phyloP scores from a whole-genome alignment of 2,329 filamentous ascomycete species.

The Berkeleyomyces basicola region DNA sequence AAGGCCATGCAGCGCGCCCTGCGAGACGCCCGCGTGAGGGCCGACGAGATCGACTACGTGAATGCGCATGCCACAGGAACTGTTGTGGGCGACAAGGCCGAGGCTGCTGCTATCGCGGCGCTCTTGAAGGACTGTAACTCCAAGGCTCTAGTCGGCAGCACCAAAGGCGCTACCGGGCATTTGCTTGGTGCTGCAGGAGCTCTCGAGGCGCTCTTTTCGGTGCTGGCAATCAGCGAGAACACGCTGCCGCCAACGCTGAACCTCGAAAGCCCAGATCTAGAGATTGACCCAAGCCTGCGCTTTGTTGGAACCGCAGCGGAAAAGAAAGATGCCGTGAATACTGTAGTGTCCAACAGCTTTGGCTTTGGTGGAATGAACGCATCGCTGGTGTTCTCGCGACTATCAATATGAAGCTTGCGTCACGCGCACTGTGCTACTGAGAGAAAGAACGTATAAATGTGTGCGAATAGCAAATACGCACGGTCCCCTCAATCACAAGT shows the following conservation, averaged over 20 bases:
- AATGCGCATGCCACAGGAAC: conserved; percentile 94
- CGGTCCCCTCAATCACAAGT: conserved; percentile 6
- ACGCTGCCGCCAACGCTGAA: conserved; percentile 77
- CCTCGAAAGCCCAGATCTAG: conserved; percentile 42
- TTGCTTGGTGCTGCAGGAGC: conserved; percentile 81
- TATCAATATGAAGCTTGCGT: not conserved
- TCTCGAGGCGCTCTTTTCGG: conserved; percentile 72
- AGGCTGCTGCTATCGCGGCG: conserved; percentile 65
- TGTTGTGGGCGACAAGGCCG: conserved; percentile 67
- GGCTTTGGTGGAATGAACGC: conserved; percentile 96
- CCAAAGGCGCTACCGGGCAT: conserved; percentile 86
- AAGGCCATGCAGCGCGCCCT: conserved; percentile 76
- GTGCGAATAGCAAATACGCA: not conserved
- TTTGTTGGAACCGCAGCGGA: conserved; percentile 64
- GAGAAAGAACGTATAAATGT: not conserved
- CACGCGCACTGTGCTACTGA: not conserved
- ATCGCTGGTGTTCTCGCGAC: conserved; percentile 54
- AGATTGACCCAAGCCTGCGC: conserved; percentile 57
- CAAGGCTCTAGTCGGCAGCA: conserved; percentile 52
- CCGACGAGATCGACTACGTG: conserved; percentile 66
- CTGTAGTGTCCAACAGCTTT: conserved; percentile 87
- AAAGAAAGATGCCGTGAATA: conserved; percentile 43
- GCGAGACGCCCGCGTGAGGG: conserved; percentile 50
- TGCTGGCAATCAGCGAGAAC: conserved; percentile 65
- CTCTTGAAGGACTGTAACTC: conserved; percentile 35